Evolutionary conservation across 768 basidiomycete species (phyloP).

Genomic region (Daedaleopsis nitida): DNA sequence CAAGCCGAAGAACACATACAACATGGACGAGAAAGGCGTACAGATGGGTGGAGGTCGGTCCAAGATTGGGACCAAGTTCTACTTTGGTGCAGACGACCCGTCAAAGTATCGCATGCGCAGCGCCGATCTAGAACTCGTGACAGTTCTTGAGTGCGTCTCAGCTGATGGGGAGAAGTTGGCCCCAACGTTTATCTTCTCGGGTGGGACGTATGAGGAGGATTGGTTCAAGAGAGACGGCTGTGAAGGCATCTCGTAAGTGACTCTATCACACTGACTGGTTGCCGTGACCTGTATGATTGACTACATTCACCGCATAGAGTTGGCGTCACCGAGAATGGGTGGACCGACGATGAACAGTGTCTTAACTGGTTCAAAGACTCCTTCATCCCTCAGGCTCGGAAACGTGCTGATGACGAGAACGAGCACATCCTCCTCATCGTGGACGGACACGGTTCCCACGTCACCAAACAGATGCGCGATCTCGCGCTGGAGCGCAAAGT

Average conservation of each 20-base stretch:
- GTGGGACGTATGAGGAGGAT: not conserved
- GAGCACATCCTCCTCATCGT: constrained; percentile 41
- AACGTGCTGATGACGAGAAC: not conserved
- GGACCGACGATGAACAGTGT: constrained; percentile 40
- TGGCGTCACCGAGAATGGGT: constrained; percentile 40
- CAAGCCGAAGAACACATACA: too few species aligned
- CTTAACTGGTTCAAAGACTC: constrained; percentile 39
- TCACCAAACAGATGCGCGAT: constrained; percentile 25
- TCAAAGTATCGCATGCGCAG: constrained; percentile 25
- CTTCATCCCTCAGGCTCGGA: constrained; percentile 39
- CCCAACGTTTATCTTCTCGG: constrained; percentile 43
- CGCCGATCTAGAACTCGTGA: constrained; percentile 45
- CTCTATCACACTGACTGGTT: too few species aligned
- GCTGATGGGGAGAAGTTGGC: constrained; percentile 38
- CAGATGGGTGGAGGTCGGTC: constrained; percentile 18
- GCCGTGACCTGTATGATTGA: too few species aligned
- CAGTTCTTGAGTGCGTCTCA: constrained; percentile 46
- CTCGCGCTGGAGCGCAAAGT: constrained; percentile 33
- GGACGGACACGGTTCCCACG: constrained; percentile 49
- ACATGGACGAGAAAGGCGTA: constrained; percentile 28
- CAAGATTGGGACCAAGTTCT: constrained; percentile 9
- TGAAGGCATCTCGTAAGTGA: not conserved
- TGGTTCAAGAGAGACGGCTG: not conserved
- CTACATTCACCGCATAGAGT: too few species aligned
- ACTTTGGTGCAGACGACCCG: constrained; percentile 14